A percentile compares a stretch with the other conserved stretches of the same genome.
Conservation (phyloP, 345 rosid genomes). For the Sonneratia caseolaris region DNA sequence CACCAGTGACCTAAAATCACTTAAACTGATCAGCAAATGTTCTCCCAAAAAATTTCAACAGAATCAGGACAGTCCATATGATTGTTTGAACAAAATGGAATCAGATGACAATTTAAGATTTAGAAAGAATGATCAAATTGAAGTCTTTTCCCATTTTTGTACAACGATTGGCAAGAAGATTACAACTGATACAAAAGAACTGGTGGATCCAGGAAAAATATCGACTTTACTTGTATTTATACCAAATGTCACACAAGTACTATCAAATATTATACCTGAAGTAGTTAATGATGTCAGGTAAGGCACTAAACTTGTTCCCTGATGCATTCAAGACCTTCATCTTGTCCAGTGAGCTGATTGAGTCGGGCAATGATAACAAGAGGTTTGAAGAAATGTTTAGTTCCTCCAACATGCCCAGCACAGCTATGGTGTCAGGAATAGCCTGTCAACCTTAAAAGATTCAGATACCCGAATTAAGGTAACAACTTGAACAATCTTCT, state of each 20-base stretch:
- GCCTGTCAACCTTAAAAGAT: slow-evolving; percentile 31
- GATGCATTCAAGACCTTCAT: slow-evolving; percentile 63
- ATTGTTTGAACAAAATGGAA: neutral
- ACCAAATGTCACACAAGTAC: too few species aligned
- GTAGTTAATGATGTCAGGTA: slow-evolving; percentile 64
- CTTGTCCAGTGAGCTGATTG: slow-evolving; percentile 58
- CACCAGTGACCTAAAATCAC: slow-evolving; percentile 40
- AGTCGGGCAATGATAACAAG: slow-evolving; percentile 62
- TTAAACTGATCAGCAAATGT: neutral
- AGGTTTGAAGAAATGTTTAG: slow-evolving; percentile 70
- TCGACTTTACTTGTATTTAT: neutral
- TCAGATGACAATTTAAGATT: neutral
- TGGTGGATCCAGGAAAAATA: neutral
- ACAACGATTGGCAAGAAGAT: neutral
- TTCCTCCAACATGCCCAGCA: slow-evolving; percentile 58
- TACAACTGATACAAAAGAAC: neutral
- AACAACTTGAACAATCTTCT: neutral
- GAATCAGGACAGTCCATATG: too few species aligned
- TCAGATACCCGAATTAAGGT: neutral
- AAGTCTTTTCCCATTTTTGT: neutral
- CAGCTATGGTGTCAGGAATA: slow-evolving; percentile 83
- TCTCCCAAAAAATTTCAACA: neutral
- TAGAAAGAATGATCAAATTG: neutral
- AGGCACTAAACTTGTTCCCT: slow-evolving; percentile 53
- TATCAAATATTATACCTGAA: slow-evolving; percentile 42